Evolutionary conservation across 257 asterid species (phyloP).

Genomic region (Salvia hispanica): DNA sequence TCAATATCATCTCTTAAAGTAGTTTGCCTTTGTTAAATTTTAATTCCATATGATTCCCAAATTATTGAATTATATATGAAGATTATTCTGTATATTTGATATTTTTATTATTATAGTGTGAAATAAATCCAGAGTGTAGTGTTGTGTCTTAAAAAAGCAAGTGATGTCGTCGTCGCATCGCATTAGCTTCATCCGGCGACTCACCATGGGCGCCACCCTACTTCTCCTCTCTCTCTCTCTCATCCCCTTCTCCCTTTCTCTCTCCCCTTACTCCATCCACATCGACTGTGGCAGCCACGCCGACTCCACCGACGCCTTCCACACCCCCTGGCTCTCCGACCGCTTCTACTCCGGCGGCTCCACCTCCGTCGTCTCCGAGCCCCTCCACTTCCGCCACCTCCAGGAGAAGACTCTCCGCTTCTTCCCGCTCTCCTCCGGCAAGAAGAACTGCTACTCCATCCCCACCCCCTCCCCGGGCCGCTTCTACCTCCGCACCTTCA

Average conservation of each 20-base stretch:
- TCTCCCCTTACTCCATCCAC: conserved; percentile 49
- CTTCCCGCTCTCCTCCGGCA: conserved; percentile 82
- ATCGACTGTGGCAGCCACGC: conserved; percentile 81
- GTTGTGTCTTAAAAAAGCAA: not conserved
- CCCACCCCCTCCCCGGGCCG: conserved; percentile 49
- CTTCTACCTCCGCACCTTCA: conserved; percentile 73
- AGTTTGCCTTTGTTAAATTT: no score
- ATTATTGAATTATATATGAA: no score
- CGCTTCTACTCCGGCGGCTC: conserved; percentile 77
- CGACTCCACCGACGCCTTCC: conserved; percentile 70
- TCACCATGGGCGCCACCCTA: conserved; percentile 34
- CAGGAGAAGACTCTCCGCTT: conserved; percentile 88
- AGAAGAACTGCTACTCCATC: conserved; percentile 82
- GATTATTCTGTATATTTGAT: no score
- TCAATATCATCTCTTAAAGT: no score
- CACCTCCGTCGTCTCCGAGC: conserved; percentile 80
- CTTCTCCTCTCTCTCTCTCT: conserved; percentile 30
- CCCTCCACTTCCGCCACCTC: conserved; percentile 67
- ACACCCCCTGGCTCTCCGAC: conserved; percentile 82
- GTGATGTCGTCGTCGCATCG: conserved; percentile 31
- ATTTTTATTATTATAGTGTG: no score
- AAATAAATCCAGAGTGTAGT: not conserved
- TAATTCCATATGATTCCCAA: no score
- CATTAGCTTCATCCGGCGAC: conserved; percentile 23
- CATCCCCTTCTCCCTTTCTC: conserved; percentile 27